Conservation (phyloP, 768 basidiomycete species). For the Boletus rubropictus region DNA sequence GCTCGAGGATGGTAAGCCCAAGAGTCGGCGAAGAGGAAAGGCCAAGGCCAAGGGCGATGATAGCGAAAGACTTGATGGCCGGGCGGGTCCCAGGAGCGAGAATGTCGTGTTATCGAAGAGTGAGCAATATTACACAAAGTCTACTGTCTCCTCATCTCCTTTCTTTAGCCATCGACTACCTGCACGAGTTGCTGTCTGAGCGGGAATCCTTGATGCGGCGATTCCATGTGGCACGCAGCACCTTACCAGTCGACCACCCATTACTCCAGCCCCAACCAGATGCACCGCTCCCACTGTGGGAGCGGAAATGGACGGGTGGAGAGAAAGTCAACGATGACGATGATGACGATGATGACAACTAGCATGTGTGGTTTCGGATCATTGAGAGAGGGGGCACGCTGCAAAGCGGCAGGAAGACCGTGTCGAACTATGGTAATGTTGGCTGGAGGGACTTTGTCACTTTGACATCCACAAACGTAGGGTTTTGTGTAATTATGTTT, state of each 20-base stretch:
- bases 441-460: not conserved
- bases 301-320: conserved; percentile 80
- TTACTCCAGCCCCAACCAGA: conserved; percentile 33
- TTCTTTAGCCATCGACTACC: conserved; percentile 75
- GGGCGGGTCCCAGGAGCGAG: conserved; percentile 87
- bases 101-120: conserved; percentile 86
- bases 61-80: conserved; percentile 67
- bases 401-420: not conserved
- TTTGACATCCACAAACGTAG: conserved; percentile 2
- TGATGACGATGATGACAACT: conserved; percentile 45
- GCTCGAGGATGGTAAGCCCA: conserved; percentile 30
- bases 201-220: conserved; percentile 53
- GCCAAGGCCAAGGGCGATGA: conserved; percentile 40
- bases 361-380: conserved; percentile 5
- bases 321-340: conserved; percentile 44
- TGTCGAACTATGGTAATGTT: not conserved
- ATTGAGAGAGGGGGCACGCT: too few relatives aligned
- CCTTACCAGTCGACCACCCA: conserved; percentile 58
- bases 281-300: conserved; percentile 54
- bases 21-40: conserved; percentile 34
- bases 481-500: conserved; percentile 22
- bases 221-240: conserved; percentile 51
- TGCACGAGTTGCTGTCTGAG: conserved; percentile 59
- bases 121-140: conserved; percentile 33
- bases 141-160: conserved; percentile 1